Conservation (phyloP, 106 monocot genomes). For the Apostasia ramifera region DNA sequence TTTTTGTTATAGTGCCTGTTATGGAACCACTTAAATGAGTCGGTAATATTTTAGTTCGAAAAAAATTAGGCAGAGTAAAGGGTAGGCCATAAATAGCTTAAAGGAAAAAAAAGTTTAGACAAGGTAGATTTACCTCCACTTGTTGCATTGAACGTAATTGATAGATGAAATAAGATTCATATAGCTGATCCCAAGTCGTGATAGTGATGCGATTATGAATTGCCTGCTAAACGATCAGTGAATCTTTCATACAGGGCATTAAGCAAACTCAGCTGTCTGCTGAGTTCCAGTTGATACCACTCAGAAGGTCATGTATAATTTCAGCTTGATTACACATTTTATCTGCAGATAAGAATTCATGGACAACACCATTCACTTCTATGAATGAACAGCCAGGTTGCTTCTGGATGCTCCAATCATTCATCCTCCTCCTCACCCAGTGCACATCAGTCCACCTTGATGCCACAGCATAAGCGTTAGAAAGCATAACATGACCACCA, state of each 20-base stretch:
- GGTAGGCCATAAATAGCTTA: no score
- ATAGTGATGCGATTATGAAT: no score
- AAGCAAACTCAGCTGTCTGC: background rate
- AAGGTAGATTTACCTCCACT: no score
- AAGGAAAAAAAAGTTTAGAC: no score
- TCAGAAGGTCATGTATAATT: slow-evolving; percentile 30
- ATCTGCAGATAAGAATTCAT: slow-evolving; percentile 57
- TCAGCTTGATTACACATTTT: slow-evolving; percentile 19
- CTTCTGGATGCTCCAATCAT: slow-evolving; percentile 31
- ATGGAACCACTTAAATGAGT: no score
- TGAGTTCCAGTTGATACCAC: slow-evolving; percentile 15
- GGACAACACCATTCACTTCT: slow-evolving; percentile 54
- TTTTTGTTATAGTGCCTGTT: no score
- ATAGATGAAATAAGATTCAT: no score
- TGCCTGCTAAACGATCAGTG: no score
- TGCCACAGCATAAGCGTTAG: slow-evolving; percentile 67
- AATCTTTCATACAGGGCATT: background rate
- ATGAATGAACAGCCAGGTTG: slow-evolving; percentile 71
- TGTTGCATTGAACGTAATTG: no score
- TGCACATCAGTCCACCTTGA: slow-evolving; percentile 59
- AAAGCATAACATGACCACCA: slow-evolving; percentile 57
- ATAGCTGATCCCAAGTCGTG: no score
- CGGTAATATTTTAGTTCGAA: no score
- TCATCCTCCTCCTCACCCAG: slow-evolving; percentile 42
- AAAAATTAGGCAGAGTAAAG: no score